Conservation (phyloP, 2,329 filamentous ascomycete species). For the Phaeosphaeriaceae sp. region DNA sequence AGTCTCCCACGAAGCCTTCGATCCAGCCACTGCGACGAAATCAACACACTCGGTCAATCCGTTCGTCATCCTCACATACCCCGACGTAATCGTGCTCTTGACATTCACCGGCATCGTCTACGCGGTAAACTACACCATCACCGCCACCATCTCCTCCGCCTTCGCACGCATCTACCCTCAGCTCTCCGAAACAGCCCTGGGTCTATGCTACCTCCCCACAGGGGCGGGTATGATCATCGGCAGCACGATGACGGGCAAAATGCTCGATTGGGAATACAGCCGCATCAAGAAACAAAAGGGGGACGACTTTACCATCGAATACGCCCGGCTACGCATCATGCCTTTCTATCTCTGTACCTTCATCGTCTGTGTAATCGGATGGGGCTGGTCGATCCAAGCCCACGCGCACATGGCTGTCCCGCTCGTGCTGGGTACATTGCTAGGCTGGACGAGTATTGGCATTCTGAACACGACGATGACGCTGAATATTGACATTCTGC, state of each 20-base stretch:
- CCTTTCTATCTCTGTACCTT: conserved; percentile 35
- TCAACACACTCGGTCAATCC: conserved; percentile 36
- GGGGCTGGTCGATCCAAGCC: conserved; percentile 35
- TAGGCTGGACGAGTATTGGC: conserved; percentile 36
- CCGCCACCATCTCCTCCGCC: conserved; percentile 37
- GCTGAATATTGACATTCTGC: conserved; percentile 39
- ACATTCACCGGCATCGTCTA: conserved; percentile 46
- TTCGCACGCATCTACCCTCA: conserved; percentile 33
- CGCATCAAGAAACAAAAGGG: conserved; percentile 37
- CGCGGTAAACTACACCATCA: conserved; percentile 41
- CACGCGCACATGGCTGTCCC: conserved; percentile 32
- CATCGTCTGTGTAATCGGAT: conserved; percentile 33
- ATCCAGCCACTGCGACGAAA: conserved; percentile 20
- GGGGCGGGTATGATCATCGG: conserved; percentile 64
- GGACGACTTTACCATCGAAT: conserved; percentile 35
- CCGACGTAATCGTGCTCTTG: conserved; percentile 53
- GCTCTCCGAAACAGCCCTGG: conserved; percentile 33
- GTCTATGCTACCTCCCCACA: conserved; percentile 60
- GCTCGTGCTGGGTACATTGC: conserved; percentile 27
- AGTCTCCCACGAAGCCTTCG: conserved; percentile 13
- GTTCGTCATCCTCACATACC: conserved; percentile 36
- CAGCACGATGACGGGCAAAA: conserved; percentile 60
- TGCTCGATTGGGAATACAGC: conserved; percentile 62
- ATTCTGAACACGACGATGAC: conserved; percentile 42
- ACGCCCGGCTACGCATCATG: conserved; percentile 37